Conservation (phyloP, 306 rosid genomes). For the Pyrus bretschneideri region DNA sequence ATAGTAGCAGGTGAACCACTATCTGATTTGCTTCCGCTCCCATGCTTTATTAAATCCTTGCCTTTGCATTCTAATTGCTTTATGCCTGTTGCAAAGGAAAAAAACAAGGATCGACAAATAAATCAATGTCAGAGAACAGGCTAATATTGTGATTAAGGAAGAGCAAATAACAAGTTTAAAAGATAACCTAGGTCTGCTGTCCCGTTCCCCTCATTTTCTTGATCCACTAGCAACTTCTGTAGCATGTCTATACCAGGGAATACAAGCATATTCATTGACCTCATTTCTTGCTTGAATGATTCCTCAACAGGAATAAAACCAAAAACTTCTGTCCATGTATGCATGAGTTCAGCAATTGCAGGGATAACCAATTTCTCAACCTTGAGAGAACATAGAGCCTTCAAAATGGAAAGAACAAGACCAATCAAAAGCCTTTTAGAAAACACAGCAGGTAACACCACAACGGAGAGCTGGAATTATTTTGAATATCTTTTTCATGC, state of each 20-base stretch:
- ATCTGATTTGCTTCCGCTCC: constrained; percentile 24
- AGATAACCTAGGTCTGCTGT: constrained; percentile 28
- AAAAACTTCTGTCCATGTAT: constrained; percentile 75
- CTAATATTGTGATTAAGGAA: background rate
- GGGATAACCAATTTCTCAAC: constrained; percentile 89
- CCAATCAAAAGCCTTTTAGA: constrained; percentile 15
- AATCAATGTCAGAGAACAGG: constrained; percentile 12
- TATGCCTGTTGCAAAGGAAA: constrained; percentile 29
- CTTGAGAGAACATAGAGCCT: constrained; percentile 75
- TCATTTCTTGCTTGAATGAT: constrained; percentile 67
- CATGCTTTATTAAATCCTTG: constrained; percentile 23
- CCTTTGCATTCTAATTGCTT: constrained; percentile 34
- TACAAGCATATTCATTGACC: constrained; percentile 77
- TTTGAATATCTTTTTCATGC: constrained; percentile 1
- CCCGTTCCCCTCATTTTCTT: constrained; percentile 42
- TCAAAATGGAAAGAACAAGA: constrained; percentile 19
- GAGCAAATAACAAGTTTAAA: constrained; percentile 2
- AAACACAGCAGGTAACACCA: constrained; percentile 9
- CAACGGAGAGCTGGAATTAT: background rate
- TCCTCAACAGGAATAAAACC: constrained; percentile 74
- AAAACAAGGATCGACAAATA: background rate
- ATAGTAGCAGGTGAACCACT: constrained; percentile 33
- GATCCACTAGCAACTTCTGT: constrained; percentile 60
- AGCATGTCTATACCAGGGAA: constrained; percentile 98
- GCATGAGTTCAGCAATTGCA: constrained; percentile 80